phyloP scores from a whole-genome alignment of 2,329 filamentous ascomycete genomes.

The Beauveria scarabaeidicola region DNA sequence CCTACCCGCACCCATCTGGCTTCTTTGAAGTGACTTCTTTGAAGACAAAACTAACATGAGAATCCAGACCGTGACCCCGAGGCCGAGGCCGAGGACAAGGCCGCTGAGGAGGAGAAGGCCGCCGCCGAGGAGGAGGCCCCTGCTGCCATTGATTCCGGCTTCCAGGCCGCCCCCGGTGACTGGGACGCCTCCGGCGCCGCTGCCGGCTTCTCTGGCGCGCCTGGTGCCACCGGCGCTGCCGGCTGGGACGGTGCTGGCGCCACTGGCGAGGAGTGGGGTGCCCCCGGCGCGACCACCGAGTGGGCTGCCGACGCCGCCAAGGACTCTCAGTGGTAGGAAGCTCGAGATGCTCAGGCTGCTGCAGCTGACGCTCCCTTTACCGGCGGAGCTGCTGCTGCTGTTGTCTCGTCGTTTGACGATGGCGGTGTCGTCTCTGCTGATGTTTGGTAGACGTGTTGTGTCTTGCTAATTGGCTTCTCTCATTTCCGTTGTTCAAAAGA shows the following conservation, averaged over 20 bases:
- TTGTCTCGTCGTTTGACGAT: constrained; percentile 1
- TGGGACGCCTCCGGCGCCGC: constrained; percentile 67
- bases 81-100: constrained; percentile 98
- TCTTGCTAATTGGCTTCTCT: background rate
- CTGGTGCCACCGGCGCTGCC: constrained; percentile 28
- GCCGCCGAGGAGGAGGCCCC: constrained; percentile 76
- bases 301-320: constrained; percentile 58
- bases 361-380: background rate
- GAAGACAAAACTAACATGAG: constrained; percentile 10
- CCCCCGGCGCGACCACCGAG: constrained; percentile 56
- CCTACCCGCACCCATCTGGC: background rate
- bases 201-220: constrained; percentile 58
- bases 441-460: background rate
- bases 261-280: constrained; percentile 55
- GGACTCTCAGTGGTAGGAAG: constrained; percentile 45
- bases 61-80: constrained; percentile 85
- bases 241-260: constrained; percentile 50
- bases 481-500: background rate
- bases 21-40: no score
- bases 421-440: constrained; percentile 1
- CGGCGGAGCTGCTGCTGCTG: background rate
- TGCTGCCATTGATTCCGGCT: constrained; percentile 69
- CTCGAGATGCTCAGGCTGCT: constrained; percentile 14
- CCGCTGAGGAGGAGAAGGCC: constrained; percentile 73
- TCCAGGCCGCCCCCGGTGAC: constrained; percentile 59